A percentile compares a stretch with the other conserved stretches of the same genome.
Conservation (phyloP, 345 rosid genomes). For the Eutrema yunnanense region DNA sequence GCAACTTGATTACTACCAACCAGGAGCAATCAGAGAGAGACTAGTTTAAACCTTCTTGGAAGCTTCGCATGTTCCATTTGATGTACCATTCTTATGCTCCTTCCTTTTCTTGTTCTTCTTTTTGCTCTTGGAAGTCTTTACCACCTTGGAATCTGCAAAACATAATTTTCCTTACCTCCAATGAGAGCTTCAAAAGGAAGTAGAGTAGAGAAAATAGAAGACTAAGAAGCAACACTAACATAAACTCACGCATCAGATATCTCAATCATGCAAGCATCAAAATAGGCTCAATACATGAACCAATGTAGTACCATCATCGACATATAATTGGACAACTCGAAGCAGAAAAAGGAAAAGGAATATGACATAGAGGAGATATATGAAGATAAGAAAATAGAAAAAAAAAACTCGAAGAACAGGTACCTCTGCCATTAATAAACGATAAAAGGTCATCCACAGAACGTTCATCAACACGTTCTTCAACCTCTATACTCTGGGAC, state of each 20-base stretch:
- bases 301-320: not conserved
- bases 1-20: slow-evolving; percentile 14
- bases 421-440: slow-evolving; percentile 85
- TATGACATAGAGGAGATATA: not conserved
- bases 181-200: slow-evolving; percentile 28
- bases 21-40: slow-evolving; percentile 13
- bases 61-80: slow-evolving; percentile 24
- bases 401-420: not conserved
- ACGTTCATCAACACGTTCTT: slow-evolving; percentile 75
- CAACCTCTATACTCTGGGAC: slow-evolving; percentile 64
- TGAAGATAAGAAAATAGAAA: not conserved
- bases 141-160: slow-evolving; percentile 63
- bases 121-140: slow-evolving; percentile 54
- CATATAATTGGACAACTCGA: not conserved
- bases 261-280: not conserved
- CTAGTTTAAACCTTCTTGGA: slow-evolving; percentile 40
- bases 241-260: too few relatives aligned
- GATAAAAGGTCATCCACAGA: slow-evolving; percentile 91
- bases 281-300: not conserved
- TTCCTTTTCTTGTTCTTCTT: slow-evolving; percentile 67
- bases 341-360: not conserved
- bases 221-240: too few relatives aligned
- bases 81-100: slow-evolving; percentile 39
- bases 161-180: not conserved
- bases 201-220: slow-evolving; percentile 14